These are phyloP conservation scores for Termitomyces sp. DNA, from an alignment of 768 basidiomycete species.

Conservation along the genomic window DNA sequence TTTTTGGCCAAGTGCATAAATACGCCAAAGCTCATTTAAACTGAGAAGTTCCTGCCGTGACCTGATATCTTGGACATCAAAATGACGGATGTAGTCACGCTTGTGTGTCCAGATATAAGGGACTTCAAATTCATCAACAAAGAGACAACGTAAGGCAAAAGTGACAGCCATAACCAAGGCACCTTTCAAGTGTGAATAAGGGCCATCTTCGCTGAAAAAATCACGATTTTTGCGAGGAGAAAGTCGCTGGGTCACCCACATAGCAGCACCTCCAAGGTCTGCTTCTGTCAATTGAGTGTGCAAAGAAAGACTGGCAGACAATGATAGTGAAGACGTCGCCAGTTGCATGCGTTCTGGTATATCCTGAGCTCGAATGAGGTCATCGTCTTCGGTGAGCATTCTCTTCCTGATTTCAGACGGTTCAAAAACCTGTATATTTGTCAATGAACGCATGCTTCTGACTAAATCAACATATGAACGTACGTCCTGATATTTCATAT, in stretches of 20 bases:
- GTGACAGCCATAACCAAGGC: slow-evolving; percentile 77
- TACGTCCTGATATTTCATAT: slow-evolving; percentile 85
- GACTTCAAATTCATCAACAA: slow-evolving; percentile 87
- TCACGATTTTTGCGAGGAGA: slow-evolving; percentile 65
- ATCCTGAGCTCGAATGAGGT: slow-evolving; percentile 84
- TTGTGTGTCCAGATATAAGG: slow-evolving; percentile 95
- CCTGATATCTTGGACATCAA: slow-evolving; percentile 60
- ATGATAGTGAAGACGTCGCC: slow-evolving; percentile 76
- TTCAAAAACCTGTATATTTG: slow-evolving; percentile 79
- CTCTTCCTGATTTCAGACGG: slow-evolving; percentile 91
- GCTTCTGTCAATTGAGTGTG: slow-evolving; percentile 61
- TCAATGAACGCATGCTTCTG: not conserved
- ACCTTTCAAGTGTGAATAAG: slow-evolving; percentile 51
- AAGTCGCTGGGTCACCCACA: slow-evolving; percentile 82
- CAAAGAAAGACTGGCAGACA: slow-evolving; percentile 51
- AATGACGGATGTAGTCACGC: slow-evolving; percentile 83
- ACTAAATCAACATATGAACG: slow-evolving; percentile 11
- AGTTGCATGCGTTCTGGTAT: slow-evolving; percentile 96
- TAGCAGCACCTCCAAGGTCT: slow-evolving; percentile 75
- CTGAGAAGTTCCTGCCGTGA: slow-evolving; percentile 66
- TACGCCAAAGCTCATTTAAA: slow-evolving; percentile 84
- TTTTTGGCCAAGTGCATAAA: slow-evolving; percentile 82
- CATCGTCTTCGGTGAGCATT: slow-evolving; percentile 89
- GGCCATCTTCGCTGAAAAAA: slow-evolving; percentile 64
- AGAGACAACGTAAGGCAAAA: slow-evolving; percentile 72